A percentile compares a stretch with the other conserved stretches of the same genome.
Conservation (phyloP, 306 rosid genomes). For the Cucurbita argyrosperma region DNA sequence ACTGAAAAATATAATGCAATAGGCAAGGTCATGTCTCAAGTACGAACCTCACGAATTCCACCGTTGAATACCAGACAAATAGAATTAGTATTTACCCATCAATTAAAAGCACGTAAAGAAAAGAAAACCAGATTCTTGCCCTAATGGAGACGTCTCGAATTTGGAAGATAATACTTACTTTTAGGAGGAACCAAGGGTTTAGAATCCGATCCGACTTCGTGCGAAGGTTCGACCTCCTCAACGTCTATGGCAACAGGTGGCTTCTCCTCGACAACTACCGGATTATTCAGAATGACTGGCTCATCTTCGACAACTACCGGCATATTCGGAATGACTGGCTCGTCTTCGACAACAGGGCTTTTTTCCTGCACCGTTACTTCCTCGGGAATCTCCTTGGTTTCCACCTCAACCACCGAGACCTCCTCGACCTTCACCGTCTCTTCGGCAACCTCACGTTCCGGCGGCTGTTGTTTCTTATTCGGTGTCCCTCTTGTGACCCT, state of each 20-base stretch:
- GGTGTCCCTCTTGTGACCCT: constrained; percentile 40
- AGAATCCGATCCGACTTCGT: constrained; percentile 13
- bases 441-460: constrained; percentile 22
- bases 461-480: constrained; percentile 43
- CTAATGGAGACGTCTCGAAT: neutral
- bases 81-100: neutral
- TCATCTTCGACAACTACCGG: constrained; percentile 7
- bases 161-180: constrained; percentile 15
- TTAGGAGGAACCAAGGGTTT: constrained; percentile 22
- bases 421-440: constrained; percentile 31
- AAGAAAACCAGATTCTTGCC: neutral
- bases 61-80: neutral
- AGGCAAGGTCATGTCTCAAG: neutral
- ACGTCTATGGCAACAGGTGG: constrained; percentile 14
- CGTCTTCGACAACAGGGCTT: constrained; percentile 18
- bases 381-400: neutral
- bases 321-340: neutral
- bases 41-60: neutral
- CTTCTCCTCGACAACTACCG: constrained; percentile 13
- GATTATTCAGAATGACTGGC: neutral
- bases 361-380: constrained; percentile 13
- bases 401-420: constrained; percentile 8
- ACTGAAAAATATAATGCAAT: neutral
- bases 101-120: neutral
- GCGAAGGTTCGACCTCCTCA: constrained; percentile 1